Conservation (phyloP, 345 rosid genomes). For the Abelmoschus esculentus region DNA sequence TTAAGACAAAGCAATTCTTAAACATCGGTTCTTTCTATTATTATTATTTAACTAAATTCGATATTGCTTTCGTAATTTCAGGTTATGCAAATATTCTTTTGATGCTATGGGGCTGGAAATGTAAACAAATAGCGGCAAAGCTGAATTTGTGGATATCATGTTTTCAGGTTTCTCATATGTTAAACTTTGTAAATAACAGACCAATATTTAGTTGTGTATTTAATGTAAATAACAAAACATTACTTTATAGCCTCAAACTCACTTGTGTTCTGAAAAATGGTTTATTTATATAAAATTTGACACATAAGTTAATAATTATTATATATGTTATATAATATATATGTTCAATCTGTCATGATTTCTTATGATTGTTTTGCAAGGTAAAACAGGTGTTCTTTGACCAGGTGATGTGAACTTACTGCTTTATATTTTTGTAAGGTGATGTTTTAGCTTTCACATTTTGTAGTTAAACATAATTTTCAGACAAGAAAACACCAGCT, state of each 20-base stretch:
- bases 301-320: no score
- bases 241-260: neutral
- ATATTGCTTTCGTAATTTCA: slow-evolving; percentile 8
- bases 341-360: neutral
- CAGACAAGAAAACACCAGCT: neutral
- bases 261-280: neutral
- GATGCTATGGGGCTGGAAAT: neutral
- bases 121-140: slow-evolving; percentile 14
- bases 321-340: neutral
- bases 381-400: neutral
- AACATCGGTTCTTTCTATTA: neutral
- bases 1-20: neutral
- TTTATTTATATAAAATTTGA: neutral
- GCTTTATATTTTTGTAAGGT: neutral
- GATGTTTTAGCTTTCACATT: neutral
- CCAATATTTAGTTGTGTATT: slow-evolving; percentile 18
- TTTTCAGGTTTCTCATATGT: slow-evolving; percentile 14
- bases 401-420: neutral
- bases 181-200: neutral
- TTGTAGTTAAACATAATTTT: neutral
- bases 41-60: neutral
- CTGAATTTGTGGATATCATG: slow-evolving; percentile 22
- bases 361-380: slow-evolving; percentile 4
- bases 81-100: slow-evolving; percentile 42
- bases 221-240: slow-evolving; percentile 32